These are phyloP conservation scores for Aureobasidium sp. DNA, from an alignment of 2,329 filamentous ascomycete genomes.

Conservation along the genomic window DNA sequence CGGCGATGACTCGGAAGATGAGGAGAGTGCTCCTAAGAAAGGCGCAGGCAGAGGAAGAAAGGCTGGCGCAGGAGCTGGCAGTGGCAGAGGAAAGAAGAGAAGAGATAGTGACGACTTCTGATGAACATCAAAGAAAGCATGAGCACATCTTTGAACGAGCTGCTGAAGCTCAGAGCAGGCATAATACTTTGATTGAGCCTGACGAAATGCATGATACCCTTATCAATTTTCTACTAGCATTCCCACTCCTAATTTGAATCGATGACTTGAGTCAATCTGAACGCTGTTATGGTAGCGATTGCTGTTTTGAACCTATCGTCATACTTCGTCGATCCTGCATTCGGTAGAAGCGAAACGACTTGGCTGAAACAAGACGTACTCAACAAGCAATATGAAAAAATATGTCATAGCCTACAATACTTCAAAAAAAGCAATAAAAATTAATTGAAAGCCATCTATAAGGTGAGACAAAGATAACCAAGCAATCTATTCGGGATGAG, in stretches of 20 bases:
- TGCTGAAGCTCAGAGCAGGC: not conserved
- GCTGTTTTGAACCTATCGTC: not conserved
- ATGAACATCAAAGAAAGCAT: not conserved
- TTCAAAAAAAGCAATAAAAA: not conserved
- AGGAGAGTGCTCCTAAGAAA: slow-evolving; percentile 15
- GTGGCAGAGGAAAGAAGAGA: slow-evolving; percentile 18
- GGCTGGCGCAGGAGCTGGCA: slow-evolving; percentile 2
- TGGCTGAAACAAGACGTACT: not conserved
- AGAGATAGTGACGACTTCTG: slow-evolving; percentile 18
- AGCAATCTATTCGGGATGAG: not conserved
- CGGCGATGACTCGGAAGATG: slow-evolving; percentile 16
- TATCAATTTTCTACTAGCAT: not conserved
- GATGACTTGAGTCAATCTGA: not conserved
- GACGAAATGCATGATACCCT: not conserved
- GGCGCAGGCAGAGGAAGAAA: slow-evolving; percentile 15
- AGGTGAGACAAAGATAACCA: not conserved
- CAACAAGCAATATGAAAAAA: not conserved
- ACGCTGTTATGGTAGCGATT: not conserved
- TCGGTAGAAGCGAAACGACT: not conserved
- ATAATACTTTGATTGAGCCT: not conserved
- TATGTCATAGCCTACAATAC: not conserved
- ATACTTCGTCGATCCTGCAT: not conserved
- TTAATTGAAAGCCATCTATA: not conserved
- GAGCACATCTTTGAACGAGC: not conserved
- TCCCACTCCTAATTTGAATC: not conserved